Evolutionary conservation across 1,284 basidiomycete genomes (phyloP), one percentile per base, ranked within the genome.

Genomic region (Apiotrichum siamense): DNA sequence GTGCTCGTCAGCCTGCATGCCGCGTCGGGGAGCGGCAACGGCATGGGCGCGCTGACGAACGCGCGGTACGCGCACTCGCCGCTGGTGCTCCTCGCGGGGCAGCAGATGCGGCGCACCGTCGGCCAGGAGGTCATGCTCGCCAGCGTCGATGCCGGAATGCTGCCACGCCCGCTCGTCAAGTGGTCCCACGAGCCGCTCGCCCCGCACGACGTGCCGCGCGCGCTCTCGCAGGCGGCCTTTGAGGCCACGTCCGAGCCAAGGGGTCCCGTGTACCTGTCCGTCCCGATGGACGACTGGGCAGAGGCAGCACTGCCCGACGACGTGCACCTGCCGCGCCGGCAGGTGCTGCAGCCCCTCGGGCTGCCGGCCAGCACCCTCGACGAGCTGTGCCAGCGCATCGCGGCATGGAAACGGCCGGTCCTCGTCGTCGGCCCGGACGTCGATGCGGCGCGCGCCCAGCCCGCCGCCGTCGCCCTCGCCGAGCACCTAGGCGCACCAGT

Each of bases 91-190:
- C 37, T 55, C 11, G 54, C 54, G 1, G 54, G 54, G 15, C 54
- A 55, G 42, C 54, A 55, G 43, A 26, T 55, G 7, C 54, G 54
- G 7, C 32, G 43, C 24, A 51, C 49, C 2, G 49, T 55, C n/a
- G 54, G 54, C 0, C 49, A 51, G 24, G 54, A 55, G 38, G 49
- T 55, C 5, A 55, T 55, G 54, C 47, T 55, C 23, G 33, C 49
- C 26, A 55, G 38, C 31, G 47, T 51, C 13, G 54, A 55, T 24
- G 54, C 54, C 0, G 12, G 42, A 2, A 9, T 43, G 9, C 43
- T 55, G 0, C 42, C 54, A 10, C 37, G 25, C 7, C 54, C 54
- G 17, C 36, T 55, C 4, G 46, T 49, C 15, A 51, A 51, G 43
- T 47, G 40, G 32, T 33, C 40, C 1, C 40, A 47, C 29, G 54